Evolutionary conservation across 805 yeast species (phyloP).

Genomic region (Pichia deserticola): DNA sequence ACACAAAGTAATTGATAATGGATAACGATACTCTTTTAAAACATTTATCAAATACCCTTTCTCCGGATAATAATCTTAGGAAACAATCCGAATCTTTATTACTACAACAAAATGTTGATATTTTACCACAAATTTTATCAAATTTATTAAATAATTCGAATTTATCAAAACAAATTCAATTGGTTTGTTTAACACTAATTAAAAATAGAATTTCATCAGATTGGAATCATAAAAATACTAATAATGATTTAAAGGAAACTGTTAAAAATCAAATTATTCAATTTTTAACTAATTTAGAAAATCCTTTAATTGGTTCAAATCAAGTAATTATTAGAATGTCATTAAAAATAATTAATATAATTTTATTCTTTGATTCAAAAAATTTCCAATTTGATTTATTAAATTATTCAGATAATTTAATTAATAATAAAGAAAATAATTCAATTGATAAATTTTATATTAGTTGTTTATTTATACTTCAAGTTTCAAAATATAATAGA

Average conservation of each 20-base stretch:
- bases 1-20: neutral
- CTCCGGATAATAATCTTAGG: conserved; percentile 36
- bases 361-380: conserved; percentile 35
- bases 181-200: conserved; percentile 3
- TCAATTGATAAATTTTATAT: conserved; percentile 42
- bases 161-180: neutral
- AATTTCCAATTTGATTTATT: conserved; percentile 47
- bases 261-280: conserved; percentile 1
- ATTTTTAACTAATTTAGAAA: neutral
- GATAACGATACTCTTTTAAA: conserved; percentile 29
- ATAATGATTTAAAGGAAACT: neutral
- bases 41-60: conserved; percentile 42
- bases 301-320: conserved; percentile 1
- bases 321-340: conserved; percentile 1
- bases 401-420: conserved; percentile 36
- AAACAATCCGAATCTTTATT: conserved; percentile 33
- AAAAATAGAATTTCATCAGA: conserved; percentile 3
- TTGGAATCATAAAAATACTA: neutral
- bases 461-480: conserved; percentile 64
- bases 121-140: neutral
- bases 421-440: conserved; percentile 37
- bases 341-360: conserved; percentile 47
- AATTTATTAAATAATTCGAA: neutral
- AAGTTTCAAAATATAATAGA: conserved; percentile 61
- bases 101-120: neutral